These are phyloP conservation scores for Tuctoria greenei DNA, from an alignment of 176 grass and related monocot species.

Conservation along the genomic window DNA sequence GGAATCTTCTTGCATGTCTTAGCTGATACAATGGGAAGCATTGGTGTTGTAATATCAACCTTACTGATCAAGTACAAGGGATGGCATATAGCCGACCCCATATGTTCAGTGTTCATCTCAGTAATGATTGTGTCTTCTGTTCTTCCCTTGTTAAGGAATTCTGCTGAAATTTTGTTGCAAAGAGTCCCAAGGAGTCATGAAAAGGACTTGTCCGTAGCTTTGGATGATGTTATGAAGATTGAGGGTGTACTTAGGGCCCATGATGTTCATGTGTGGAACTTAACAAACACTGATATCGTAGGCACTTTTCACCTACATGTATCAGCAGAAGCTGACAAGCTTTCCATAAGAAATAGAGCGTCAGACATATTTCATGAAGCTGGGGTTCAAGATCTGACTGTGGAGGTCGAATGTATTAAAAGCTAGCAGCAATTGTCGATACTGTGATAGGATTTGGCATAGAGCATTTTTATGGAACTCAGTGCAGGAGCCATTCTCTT, in stretches of 20 bases:
- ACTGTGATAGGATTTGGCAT: conserved; percentile 45
- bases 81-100: conserved; percentile 89
- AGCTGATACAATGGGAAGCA: conserved; percentile 95
- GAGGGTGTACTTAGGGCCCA: conserved; percentile 62
- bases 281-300: conserved; percentile 92
- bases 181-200: conserved; percentile 84
- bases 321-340: conserved; percentile 54
- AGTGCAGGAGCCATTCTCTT: not conserved
- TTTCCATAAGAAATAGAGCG: conserved; percentile 51
- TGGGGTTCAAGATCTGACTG: conserved; percentile 82
- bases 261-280: conserved; percentile 90
- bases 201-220: conserved; percentile 64
- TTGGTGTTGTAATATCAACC: conserved; percentile 88
- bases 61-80: conserved; percentile 97
- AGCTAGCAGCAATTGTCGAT: conserved; percentile 38
- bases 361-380: conserved; percentile 62
- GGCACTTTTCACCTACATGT: conserved; percentile 77
- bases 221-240: conserved; percentile 68
- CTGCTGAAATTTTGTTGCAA: conserved; percentile 98
- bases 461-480: conserved; percentile 34
- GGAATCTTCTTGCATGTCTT: conserved; percentile 99
- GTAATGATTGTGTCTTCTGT: conserved; percentile 89
- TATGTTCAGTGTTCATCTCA: conserved; percentile 97
- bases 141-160: conserved; percentile 85
- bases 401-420: conserved; percentile 78